Conservation (phyloP, 176 grass and related monocot species). For the Paspalum vaginatum region DNA sequence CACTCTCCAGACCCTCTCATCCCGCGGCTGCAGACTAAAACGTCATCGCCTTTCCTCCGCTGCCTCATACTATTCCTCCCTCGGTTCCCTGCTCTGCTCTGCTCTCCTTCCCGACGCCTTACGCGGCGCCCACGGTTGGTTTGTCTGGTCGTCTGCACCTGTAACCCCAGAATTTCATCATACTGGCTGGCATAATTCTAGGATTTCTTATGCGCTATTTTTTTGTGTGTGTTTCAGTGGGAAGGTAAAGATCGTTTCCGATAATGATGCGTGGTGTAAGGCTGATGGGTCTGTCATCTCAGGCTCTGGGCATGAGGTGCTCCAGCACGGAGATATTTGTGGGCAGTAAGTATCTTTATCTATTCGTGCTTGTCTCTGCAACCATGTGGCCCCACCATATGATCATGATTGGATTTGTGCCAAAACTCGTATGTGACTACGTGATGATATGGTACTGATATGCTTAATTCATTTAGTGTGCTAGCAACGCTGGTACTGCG, state of each 20-base stretch:
- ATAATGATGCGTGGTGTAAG: constrained; percentile 30
- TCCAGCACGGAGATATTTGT: constrained; percentile 60
- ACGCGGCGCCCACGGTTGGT: too few species aligned
- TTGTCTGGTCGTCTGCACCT: too few species aligned
- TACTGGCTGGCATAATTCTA: too few species aligned
- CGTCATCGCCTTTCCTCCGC: too few species aligned
- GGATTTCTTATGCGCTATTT: neutral
- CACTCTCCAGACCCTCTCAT: too few species aligned
- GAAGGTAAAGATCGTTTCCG: neutral
- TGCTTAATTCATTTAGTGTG: neutral
- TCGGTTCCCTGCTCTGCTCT: too few species aligned
- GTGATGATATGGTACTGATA: neutral
- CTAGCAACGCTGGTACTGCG: neutral
- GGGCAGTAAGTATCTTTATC: constrained; percentile 41
- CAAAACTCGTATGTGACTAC: neutral
- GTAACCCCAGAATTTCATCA: too few species aligned
- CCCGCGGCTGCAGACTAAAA: too few species aligned
- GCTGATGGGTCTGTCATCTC: constrained; percentile 16
- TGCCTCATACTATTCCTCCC: too few species aligned
- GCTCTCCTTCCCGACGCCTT: too few species aligned
- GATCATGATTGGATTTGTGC: neutral
- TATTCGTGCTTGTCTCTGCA: neutral
- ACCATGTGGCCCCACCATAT: neutral
- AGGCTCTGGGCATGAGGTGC: neutral
- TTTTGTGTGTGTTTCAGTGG: constrained; percentile 30